Base-by-base conservation (phyloP, 2,329 filamentous ascomycete genomes). In the Claviceps citrina region DNA sequence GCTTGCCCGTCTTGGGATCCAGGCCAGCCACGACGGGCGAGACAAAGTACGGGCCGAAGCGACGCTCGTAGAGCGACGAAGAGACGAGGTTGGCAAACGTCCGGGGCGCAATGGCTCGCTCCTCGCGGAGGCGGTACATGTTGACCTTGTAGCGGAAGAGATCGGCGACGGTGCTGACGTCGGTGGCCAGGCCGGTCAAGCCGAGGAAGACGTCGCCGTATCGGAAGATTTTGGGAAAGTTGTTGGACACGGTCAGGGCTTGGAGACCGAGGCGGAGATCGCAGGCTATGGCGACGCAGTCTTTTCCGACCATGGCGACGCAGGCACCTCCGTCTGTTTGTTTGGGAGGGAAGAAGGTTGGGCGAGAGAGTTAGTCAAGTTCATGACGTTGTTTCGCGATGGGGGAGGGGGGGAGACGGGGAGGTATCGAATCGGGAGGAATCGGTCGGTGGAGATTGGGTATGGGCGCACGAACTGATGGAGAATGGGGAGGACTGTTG, bases 71-170 rank as follows among this genome's bases (percentile, higher is more conserved):
- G 57, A 98, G 73, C 51, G 78, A 83, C 51, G 76, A 84, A 55
- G 78, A 84, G 54, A 98, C 87, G 50, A 98, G 77, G 70, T 98
- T 95, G 62, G 91, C 87, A 66, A 98, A 86, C 43, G 91, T 98
- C 61, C 83, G 76, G 34, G 91, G 91, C 41, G 84, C 81, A 64
- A 98, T 96, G 70, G 86, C 75, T 58, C 91, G 86, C 73, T 98
- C 91, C 72, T 98, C 91, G 57, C 91, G 84, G 56, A 98, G 77
- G 49, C 91, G 84, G 76, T 98, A 98, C 84, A 98, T 93, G 76
- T 98, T 98, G 63, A 93, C 85, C 74, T 98, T 98, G 78, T 94
- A 96, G 58, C 91, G 86, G 76, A 98, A 93, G 51, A 96, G 81
- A 66, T 98, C 89, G 54, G 81, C 83, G 51, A 98, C 89, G 52